Evolutionary conservation across 345 rosid genomes (phyloP).

Genomic region (Turritis glabra): DNA sequence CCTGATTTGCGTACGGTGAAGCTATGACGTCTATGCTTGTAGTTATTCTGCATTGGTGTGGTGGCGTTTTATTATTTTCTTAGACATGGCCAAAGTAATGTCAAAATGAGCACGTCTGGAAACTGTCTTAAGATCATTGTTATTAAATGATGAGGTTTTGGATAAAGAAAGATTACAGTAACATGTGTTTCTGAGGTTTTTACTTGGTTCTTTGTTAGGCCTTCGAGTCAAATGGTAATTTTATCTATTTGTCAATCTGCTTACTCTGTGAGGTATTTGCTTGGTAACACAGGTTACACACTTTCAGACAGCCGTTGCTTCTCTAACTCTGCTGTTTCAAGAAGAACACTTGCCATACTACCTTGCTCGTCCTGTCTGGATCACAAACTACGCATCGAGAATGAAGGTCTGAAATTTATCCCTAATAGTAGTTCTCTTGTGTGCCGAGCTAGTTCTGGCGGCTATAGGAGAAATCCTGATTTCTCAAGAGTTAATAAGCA

Average conservation of each 20-base stretch:
- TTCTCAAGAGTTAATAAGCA: constrained; percentile 62
- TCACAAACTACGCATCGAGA: constrained; percentile 34
- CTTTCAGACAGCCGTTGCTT: constrained; percentile 48
- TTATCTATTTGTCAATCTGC: neutral
- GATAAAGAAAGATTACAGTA: no score
- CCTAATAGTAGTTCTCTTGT: constrained; percentile 44
- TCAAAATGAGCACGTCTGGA: no score
- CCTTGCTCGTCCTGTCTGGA: constrained; percentile 42
- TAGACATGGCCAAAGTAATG: no score
- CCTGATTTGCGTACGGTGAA: no score
- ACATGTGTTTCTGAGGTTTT: no score
- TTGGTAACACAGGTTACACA: constrained; percentile 50
- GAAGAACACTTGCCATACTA: constrained; percentile 41
- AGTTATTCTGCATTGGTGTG: no score
- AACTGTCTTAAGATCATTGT: no score
- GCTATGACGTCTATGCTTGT: no score
- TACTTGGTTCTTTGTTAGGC: no score
- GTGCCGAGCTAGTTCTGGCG: constrained; percentile 62
- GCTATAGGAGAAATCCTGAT: constrained; percentile 71
- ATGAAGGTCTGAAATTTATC: constrained; percentile 42
- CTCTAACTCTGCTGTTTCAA: constrained; percentile 50
- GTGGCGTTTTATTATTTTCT: no score
- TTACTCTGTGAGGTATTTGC: neutral
- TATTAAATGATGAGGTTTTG: no score
- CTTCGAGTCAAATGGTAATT: no score